Conservation (phyloP, 2,329 filamentous ascomycete genomes). For the Basipetospora chlamydospora region DNA sequence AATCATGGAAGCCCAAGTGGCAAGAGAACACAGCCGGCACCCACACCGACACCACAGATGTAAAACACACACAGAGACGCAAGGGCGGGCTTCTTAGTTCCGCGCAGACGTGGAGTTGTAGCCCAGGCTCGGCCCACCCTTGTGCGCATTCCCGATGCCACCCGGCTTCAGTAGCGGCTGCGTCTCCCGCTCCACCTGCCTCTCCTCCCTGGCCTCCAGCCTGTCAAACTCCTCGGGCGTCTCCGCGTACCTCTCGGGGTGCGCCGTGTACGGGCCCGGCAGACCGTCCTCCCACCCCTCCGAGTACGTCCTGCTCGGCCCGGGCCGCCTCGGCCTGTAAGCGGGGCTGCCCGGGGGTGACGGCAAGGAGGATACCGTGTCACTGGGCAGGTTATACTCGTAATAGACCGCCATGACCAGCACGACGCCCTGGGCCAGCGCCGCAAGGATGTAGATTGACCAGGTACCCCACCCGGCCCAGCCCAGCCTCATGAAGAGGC, state of each 20-base stretch:
- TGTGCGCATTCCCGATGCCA: conserved; percentile 30
- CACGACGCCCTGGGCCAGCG: conserved; percentile 67
- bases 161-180: conserved; percentile 34
- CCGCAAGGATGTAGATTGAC: conserved; percentile 81
- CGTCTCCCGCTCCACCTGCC: conserved; percentile 33
- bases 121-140: conserved; percentile 12
- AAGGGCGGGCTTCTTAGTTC: background rate
- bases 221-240: conserved; percentile 36
- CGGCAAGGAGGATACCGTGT: background rate
- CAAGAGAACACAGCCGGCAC: no score
- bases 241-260: conserved; percentile 36
- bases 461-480: conserved; percentile 85
- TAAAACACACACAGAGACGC: no score
- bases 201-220: conserved; percentile 34
- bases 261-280: conserved; percentile 35
- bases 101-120: conserved; percentile 23
- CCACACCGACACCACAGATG: no score
- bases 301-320: conserved; percentile 29
- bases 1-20: no score
- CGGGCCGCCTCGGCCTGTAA: conserved; percentile 19
- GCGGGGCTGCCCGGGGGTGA: conserved; percentile 18
- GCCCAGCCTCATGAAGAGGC: conserved; percentile 67
- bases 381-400: conserved; percentile 21
- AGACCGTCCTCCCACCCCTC: conserved; percentile 36
- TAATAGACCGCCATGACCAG: conserved; percentile 72